Conservation (phyloP, 1,139 yeast species). For the Candida neerlandica region DNA sequence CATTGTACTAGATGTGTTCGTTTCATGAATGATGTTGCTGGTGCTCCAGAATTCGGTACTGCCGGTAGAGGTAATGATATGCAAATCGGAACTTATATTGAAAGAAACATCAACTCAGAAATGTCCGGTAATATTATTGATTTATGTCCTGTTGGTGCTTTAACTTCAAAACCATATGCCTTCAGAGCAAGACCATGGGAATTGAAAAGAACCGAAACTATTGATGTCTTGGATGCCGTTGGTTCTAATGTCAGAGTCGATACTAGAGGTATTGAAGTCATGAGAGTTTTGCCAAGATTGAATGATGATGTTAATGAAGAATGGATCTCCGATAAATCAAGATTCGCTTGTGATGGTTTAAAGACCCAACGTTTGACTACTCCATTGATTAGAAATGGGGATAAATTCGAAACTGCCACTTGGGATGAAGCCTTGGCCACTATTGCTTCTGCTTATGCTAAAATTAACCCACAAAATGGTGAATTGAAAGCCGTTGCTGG, state of each 20-base stretch:
- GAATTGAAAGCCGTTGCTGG: constrained; percentile 85
- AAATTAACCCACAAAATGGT: constrained; percentile 62
- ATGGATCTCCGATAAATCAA: constrained; percentile 88
- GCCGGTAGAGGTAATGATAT: constrained; percentile 90
- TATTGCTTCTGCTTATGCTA: constrained; percentile 64
- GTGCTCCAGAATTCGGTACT: constrained; percentile 89
- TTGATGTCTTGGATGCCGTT: constrained; percentile 82
- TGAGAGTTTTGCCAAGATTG: constrained; percentile 85
- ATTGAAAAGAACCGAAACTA: constrained; percentile 83
- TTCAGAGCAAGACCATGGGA: constrained; percentile 96
- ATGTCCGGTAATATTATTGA: constrained; percentile 87
- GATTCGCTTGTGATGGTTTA: constrained; percentile 86
- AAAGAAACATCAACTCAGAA: constrained; percentile 82
- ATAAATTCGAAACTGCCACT: constrained; percentile 71
- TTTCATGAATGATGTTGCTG: constrained; percentile 89
- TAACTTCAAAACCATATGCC: constrained; percentile 87
- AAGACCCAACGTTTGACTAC: constrained; percentile 84
- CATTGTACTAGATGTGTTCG: constrained; percentile 93
- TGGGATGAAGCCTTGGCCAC: constrained; percentile 87
- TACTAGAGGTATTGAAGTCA: constrained; percentile 84
- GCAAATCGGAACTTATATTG: constrained; percentile 90
- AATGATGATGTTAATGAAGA: constrained; percentile 90
- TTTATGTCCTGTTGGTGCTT: constrained; percentile 91
- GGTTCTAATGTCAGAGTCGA: constrained; percentile 87
- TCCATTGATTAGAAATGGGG: constrained; percentile 76